Conservation (phyloP, 768 basidiomycete species). For the Lepiota venenata region DNA sequence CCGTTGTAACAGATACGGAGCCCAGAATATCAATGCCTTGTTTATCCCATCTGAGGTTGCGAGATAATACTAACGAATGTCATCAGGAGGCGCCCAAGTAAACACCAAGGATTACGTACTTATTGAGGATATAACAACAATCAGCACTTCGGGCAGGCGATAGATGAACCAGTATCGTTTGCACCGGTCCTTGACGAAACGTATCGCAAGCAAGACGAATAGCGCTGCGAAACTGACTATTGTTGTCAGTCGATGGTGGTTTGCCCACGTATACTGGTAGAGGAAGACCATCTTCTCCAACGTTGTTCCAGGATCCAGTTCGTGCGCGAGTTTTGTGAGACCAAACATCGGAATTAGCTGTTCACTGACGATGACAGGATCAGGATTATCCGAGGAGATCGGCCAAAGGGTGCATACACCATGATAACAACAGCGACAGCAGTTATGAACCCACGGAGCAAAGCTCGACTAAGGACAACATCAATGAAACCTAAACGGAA, state of each 20-base stretch:
- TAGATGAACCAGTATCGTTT: conserved; percentile 68
- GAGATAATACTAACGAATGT: conserved; percentile 57
- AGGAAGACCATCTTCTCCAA: conserved; percentile 80
- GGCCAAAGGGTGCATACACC: conserved; percentile 46
- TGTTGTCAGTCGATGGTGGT: conserved; percentile 66
- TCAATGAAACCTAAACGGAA: conserved; percentile 91
- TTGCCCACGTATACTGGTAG: conserved; percentile 48
- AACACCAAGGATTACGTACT: conserved; percentile 40
- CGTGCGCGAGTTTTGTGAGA: conserved; percentile 51
- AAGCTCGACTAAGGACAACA: conserved; percentile 85
- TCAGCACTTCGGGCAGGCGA: conserved; percentile 85
- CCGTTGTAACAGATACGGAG: conserved; percentile 60
- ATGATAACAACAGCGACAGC: conserved; percentile 85
- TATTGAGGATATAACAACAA: conserved; percentile 83
- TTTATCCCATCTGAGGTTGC: conserved; percentile 67
- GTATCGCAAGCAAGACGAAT: conserved; percentile 55
- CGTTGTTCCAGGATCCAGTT: conserved; percentile 60
- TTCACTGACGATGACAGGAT: conserved; percentile 42
- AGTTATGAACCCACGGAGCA: conserved; percentile 84
- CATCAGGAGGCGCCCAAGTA: neutral
- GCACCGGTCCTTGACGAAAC: conserved; percentile 56
- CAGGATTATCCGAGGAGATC: neutral
- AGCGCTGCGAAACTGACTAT: conserved; percentile 74
- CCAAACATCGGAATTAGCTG: conserved; percentile 92
- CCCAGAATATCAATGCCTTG: conserved; percentile 86